A percentile compares a stretch with the other conserved stretches of the same genome.
phyloP scores from a whole-genome alignment of 2,329 filamentous ascomycete species.

The Colletotrichum costaricense region DNA sequence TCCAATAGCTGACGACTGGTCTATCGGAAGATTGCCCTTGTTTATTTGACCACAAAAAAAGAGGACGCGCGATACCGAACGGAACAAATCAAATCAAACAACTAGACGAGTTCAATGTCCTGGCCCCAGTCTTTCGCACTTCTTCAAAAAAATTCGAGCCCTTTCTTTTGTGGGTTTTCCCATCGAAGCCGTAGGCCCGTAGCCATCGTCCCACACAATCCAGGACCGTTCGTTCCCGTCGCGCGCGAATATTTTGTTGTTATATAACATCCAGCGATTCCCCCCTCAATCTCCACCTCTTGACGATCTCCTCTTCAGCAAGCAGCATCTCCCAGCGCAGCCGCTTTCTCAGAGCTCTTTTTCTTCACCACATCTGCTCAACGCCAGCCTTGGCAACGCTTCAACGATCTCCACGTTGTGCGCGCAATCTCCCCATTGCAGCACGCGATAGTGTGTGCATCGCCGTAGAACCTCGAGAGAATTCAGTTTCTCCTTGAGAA shows the following conservation, averaged over 20 bases:
- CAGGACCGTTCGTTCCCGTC: background rate
- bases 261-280: slow-evolving; percentile 1
- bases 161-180: slow-evolving; percentile 32
- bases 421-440: background rate
- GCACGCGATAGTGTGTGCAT: background rate
- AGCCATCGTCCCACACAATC: slow-evolving; percentile 23
- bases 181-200: background rate
- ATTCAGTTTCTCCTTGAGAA: background rate
- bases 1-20: background rate
- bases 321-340: background rate
- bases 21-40: background rate
- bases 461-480: background rate
- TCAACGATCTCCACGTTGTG: background rate
- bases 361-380: background rate
- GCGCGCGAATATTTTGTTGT: slow-evolving; percentile 6
- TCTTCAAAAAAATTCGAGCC: slow-evolving; percentile 34
- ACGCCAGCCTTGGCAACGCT: background rate
- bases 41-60: background rate
- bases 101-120: background rate
- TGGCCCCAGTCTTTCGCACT: slow-evolving; percentile 33
- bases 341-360: background rate
- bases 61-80: slow-evolving; percentile 8
- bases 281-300: background rate
- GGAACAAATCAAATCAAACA: slow-evolving; percentile 1
- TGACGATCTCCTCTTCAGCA: background rate